Conservation (phyloP, 1,139 yeast species). For the Candida neerlandica region DNA sequence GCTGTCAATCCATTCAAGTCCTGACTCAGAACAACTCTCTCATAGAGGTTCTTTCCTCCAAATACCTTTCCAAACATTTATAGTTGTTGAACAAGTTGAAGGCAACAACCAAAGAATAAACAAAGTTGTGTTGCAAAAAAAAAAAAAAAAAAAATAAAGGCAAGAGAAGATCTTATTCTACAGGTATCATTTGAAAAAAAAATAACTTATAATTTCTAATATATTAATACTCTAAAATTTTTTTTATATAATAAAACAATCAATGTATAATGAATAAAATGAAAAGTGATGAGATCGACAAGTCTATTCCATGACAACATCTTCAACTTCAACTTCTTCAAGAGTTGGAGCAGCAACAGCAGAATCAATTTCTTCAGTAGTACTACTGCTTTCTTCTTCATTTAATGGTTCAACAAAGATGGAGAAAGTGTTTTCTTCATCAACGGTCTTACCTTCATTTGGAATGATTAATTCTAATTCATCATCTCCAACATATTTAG, state of each 20-base stretch:
- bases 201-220: not conserved
- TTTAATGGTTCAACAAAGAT: conserved; percentile 27
- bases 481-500: conserved; percentile 39
- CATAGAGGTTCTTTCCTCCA: conserved; percentile 5
- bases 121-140: conserved; percentile 10
- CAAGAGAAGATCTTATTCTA: too few relatives aligned
- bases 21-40: conserved; percentile 7
- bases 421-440: conserved; percentile 26
- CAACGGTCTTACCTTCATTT: conserved; percentile 31
- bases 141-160: not conserved
- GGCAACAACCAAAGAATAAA: not conserved
- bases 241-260: not conserved
- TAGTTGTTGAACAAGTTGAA: not conserved
- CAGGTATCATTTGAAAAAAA: not conserved
- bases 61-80: conserved; percentile 8
- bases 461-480: conserved; percentile 51
- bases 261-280: not conserved
- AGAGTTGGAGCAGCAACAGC: conserved; percentile 14
- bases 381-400: conserved; percentile 21
- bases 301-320: conserved; percentile 18
- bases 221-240: not conserved
- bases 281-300: not conserved
- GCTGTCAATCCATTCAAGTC: conserved; percentile 16
- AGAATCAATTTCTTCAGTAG: conserved; percentile 23
- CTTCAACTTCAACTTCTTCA: conserved; percentile 17